These are phyloP conservation scores for Phyllosticta capitalensis DNA, from an alignment of 2,329 filamentous ascomycete species.

Conservation along the genomic window DNA sequence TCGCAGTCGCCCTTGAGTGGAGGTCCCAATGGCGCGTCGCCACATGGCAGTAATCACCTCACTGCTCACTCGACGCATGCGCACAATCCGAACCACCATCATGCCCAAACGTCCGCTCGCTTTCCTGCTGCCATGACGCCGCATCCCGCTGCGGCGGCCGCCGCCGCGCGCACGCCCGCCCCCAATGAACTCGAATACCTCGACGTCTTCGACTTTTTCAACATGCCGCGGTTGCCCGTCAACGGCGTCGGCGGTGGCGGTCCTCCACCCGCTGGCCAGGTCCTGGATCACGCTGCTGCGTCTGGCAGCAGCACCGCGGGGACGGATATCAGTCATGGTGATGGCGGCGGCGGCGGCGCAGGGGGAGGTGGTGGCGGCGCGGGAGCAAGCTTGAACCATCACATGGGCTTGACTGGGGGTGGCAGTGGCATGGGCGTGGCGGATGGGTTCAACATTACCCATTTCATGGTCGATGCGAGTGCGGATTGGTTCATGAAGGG, in stretches of 20 bases:
- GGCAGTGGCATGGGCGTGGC: background rate
- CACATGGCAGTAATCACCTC: background rate
- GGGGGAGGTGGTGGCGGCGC: background rate
- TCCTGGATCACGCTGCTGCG: background rate
- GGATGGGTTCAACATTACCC: slow-evolving; percentile 58
- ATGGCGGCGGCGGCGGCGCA: background rate
- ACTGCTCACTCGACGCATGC: background rate
- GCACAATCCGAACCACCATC: background rate
- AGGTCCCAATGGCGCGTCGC: background rate
- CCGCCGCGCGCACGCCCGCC: slow-evolving; percentile 50
- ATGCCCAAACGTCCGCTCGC: slow-evolving; percentile 23
- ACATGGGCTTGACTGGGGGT: background rate
- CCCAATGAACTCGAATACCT: slow-evolving; percentile 82
- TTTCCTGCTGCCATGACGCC: slow-evolving; percentile 10
- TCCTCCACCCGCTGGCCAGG: background rate
- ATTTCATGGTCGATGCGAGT: slow-evolving; percentile 66
- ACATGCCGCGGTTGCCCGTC: slow-evolving; percentile 62
- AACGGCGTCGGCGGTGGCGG: slow-evolving; percentile 17
- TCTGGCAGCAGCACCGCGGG: background rate
- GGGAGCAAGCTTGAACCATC: slow-evolving; percentile 2
- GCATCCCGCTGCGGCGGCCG: background rate
- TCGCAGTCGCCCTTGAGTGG: background rate
- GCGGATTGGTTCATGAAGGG: slow-evolving; percentile 63
- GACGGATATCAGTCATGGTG: background rate
- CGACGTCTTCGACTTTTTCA: slow-evolving; percentile 93